Conservation (phyloP, 495 filamentous ascomycete genomes). For the Penicillium longicatenatum region DNA sequence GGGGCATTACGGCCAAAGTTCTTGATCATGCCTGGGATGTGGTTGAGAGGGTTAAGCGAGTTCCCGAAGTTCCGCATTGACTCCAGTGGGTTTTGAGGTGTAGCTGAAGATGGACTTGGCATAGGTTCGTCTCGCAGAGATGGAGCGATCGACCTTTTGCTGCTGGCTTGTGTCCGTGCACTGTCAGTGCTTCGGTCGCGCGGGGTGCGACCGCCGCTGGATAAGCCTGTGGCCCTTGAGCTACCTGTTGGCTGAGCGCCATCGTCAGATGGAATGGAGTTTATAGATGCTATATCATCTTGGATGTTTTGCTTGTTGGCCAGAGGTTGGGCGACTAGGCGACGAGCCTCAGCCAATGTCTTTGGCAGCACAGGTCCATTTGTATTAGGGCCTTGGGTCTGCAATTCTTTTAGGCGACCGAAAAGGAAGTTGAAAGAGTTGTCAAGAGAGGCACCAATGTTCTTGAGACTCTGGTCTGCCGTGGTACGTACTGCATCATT, state of each 20-base stretch:
- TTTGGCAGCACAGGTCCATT: slow-evolving; percentile 64
- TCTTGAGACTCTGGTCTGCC: slow-evolving; percentile 88
- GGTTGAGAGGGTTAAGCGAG: slow-evolving; percentile 80
- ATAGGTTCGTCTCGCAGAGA: slow-evolving; percentile 30
- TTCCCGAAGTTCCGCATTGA: slow-evolving; percentile 82
- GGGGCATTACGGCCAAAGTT: slow-evolving; percentile 69
- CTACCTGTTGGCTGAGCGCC: slow-evolving; percentile 32
- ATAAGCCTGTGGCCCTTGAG: slow-evolving; percentile 52
- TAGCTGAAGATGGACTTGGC: slow-evolving; percentile 24
- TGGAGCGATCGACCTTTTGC: slow-evolving; percentile 30
- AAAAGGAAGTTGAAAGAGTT: slow-evolving; percentile 93
- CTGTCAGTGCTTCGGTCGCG: slow-evolving; percentile 81
- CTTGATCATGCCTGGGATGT: slow-evolving; percentile 72
- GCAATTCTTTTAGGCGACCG: slow-evolving; percentile 77
- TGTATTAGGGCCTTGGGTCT: slow-evolving; percentile 46
- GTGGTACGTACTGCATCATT: slow-evolving; percentile 81
- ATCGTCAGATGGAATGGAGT: slow-evolving; percentile 42
- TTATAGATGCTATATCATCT: slow-evolving; percentile 47
- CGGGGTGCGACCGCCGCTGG: slow-evolving; percentile 59
- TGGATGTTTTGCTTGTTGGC: slow-evolving; percentile 55
- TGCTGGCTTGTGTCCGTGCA: slow-evolving; percentile 55
- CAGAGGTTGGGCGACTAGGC: slow-evolving; percentile 72
- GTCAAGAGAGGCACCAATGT: slow-evolving; percentile 82
- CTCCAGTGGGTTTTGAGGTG: slow-evolving; percentile 63
- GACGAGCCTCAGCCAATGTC: slow-evolving; percentile 89